Base-by-base conservation (phyloP, 2,329 filamentous ascomycete species). In the Botrytis fabae region DNA sequence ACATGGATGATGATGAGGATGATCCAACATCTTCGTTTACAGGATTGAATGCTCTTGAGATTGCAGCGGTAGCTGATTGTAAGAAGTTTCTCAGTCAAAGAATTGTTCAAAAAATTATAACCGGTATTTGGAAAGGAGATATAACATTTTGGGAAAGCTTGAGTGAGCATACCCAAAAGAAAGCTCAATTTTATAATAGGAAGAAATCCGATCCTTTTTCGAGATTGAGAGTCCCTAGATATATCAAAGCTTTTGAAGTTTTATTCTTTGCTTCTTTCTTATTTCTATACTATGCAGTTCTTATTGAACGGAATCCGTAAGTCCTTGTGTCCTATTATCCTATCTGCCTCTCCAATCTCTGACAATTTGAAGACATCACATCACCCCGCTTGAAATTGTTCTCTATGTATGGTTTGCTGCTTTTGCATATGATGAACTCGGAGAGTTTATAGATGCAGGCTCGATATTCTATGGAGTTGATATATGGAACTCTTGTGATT, bases 401-500 rank as follows among this genome's bases (percentile, higher is more conserved):
- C 87, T 98, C 60, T 96, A 95, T 80, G 82, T 97, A 69, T 97
- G 94, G 92, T 91, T 97, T 77, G 90, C 90, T 7, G 92, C 93
- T 12, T 97, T 97, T 83, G 90, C 92, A 57, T 97, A 96, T 79
- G 94, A 97, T 77, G 94, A 95, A 82, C 85, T 96, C 73, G 92
- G 92, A 78, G 93, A 97, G 78, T 94, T 93, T 84, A 87, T 90
- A 70, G 94, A 98, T 83, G 94, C 95, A 0, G 95, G 95, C 0
- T 91, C 93, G 32, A 32, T 32, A 54, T 97, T 97, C 79, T 97
- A 97, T 79, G 89, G 92, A 8, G 90, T 92, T 14, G 93, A 96
- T 78, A 91, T 97, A 69, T 96, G 92, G 93, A 93, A 92, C 76
- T 80, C 92, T 60, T 93, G 92, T 83, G 90, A 90, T 79, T 83